Percentiles rank a stretch among this genome's conserved stretches.
Conservation (phyloP, 441 rosid genomes). For the Theobroma grandiflorum region DNA sequence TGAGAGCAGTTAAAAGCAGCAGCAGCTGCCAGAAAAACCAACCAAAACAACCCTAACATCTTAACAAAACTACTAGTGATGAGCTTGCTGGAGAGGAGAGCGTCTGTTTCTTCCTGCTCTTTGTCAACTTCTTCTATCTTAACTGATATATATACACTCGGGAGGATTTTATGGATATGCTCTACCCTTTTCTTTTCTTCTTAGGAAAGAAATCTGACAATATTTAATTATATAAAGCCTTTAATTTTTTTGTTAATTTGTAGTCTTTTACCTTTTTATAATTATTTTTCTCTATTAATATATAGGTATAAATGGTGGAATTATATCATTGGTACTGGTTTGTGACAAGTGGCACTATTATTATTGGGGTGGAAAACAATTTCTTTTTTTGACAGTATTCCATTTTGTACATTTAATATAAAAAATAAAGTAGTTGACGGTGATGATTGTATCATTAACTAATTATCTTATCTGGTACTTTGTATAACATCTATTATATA, state of each 20-base stretch:
- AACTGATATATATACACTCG: not conserved
- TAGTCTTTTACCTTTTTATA: not conserved
- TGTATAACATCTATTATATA: too few species aligned
- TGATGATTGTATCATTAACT: too few species aligned
- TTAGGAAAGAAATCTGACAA: not conserved
- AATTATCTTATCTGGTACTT: too few species aligned
- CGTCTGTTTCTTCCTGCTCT: not conserved
- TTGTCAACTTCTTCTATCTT: not conserved
- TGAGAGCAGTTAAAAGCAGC: not conserved
- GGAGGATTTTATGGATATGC: not conserved
- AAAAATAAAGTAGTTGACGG: too few species aligned
- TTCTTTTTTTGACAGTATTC: too few species aligned
- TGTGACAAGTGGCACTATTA: not conserved
- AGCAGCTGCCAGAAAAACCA: constrained; percentile 28
- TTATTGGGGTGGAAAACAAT: too few species aligned
- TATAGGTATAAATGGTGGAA: not conserved
- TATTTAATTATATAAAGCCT: not conserved
- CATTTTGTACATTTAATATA: too few species aligned
- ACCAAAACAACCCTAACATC: not conserved
- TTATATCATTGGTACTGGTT: not conserved
- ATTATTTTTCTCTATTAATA: not conserved
- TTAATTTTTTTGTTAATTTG: too few species aligned
- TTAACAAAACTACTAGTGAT: not conserved
- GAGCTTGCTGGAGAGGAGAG: too few species aligned
- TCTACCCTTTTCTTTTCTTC: not conserved